Evolutionary conservation across 179 eudicot species (phyloP), one percentile per base, ranked within the genome.

Genomic region (Corrigiola litoralis): DNA sequence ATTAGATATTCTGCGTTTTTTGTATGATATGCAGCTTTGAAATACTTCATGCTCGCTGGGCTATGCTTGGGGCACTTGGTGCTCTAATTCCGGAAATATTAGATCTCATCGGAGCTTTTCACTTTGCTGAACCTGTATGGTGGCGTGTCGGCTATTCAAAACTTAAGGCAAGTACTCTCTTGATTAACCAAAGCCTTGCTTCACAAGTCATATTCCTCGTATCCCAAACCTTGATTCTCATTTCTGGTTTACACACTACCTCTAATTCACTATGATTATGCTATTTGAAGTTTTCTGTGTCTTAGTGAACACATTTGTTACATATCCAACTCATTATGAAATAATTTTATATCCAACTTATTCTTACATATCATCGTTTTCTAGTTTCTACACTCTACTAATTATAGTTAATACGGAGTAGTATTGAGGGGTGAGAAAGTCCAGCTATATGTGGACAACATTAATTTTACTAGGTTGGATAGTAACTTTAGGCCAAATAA

Each of bases 61-160:
- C 99, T 71, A 95, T 95, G 99, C 97, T 95, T 75, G 99, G 84
- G 47, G 99, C 96, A 27, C 85, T 95, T 59, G 99, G 99, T 78
- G 99, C 88, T 67, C 73, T 95, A 25, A 72, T 95, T 71, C 99
- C 99, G 6, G 99, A 95, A 77, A 27, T 88, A 44, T 66, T 95
- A 61, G 82, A 91, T 47, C 68, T 79, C 14, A 47, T 68, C 41
- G 97, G 96, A 61, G 78, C 83, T 44, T 88, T 85, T 78, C 88
- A 91, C 65, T 91, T 95, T 81, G 86, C 68, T 44, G 99, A 91
- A 77, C 96, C 99, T 44, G 95, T 95, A 21, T 95, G 99, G 99
- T 95, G 99, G 99, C 79, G 86, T 65, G 97, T 91, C 68, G 97
- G 99, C 55, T 95, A 91, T 65, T 85, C 99, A 24, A 95, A 95